Percentiles rank a stretch among this genome's conserved stretches.
Conservation (phyloP, 2,329 filamentous ascomycete species). For the Shiraia sp. region DNA sequence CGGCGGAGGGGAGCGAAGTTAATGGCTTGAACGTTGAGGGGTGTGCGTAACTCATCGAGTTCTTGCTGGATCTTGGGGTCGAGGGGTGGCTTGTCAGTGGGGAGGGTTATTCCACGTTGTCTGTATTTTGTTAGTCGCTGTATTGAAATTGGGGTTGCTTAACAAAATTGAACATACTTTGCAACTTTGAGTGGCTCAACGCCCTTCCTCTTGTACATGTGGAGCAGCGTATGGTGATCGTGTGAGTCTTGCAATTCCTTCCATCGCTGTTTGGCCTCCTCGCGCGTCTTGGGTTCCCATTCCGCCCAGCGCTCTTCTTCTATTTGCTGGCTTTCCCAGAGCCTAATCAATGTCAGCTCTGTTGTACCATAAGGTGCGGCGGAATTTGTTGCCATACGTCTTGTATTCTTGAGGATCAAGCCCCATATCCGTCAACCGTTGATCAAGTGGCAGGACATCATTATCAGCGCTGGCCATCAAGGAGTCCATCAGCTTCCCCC, state of each 20-base stretch:
- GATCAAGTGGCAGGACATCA: constrained; percentile 28
- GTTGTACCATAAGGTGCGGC: background rate
- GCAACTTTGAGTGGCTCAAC: constrained; percentile 41
- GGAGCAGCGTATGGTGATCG: constrained; percentile 34
- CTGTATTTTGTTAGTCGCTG: constrained; percentile 16
- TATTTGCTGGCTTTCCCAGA: constrained; percentile 30
- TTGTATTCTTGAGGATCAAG: constrained; percentile 35
- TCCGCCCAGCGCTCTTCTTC: constrained; percentile 20
- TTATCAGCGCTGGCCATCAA: constrained; percentile 24
- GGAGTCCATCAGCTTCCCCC: constrained; percentile 15
- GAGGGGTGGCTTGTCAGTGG: constrained; percentile 33
- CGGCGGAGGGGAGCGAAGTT: constrained; percentile 84
- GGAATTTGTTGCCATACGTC: constrained; percentile 18
- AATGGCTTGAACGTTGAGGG: constrained; percentile 80
- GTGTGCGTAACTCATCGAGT: constrained; percentile 48
- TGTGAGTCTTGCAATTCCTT: constrained; percentile 35
- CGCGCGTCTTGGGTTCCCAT: constrained; percentile 35
- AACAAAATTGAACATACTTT: constrained; percentile 26
- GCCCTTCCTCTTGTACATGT: constrained; percentile 37
- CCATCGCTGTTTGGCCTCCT: constrained; percentile 34
- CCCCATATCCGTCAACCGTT: constrained; percentile 31
- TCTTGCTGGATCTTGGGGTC: constrained; percentile 33
- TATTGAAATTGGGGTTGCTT: constrained; percentile 2
- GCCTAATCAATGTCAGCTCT: constrained; percentile 23
- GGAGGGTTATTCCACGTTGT: constrained; percentile 37